Evolutionary conservation across 2,329 filamentous ascomycete genomes (phyloP), one percentile per base, ranked within the genome.

Genomic region (Verticillium alfalfae): DNA sequence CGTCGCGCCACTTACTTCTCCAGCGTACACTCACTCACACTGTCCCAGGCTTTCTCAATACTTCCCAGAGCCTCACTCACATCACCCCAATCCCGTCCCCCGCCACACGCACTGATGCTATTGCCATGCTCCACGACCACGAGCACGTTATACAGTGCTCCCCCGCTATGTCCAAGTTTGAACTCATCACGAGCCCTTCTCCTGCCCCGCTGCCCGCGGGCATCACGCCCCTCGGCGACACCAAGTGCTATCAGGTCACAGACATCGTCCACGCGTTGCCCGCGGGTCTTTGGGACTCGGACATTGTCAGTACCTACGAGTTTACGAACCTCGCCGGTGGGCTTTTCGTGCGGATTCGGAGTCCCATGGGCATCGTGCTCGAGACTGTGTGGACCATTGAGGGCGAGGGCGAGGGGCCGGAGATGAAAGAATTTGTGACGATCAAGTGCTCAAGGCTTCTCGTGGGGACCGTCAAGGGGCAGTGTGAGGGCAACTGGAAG

Each of bases 211-310:
- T 74, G 12, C 71, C 76, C 2, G 66, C 70, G 13, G 70, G 68
- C 9, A 64, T 69, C 37, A 63, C 61, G 18, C 67, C 70, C 31
- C 62, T 70, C 34, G 67, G 66, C 18, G 65, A 70, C 45, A 71
- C 73, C n/a, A 69, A 70, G 57, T 73, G 75, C 64, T 85, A 80
- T 71, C 73, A 75, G 37, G 80, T 85, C 31, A 81, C 76, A 7
- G 80, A 83, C 64, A 72, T 76, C 41, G 75, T 84, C 8, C 81
- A 84, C 66, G 75, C 81, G 41, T 73, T 85, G 31, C 82, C 83
- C 3, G 81, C 81, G 15, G 82, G 82, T 2, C 74, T 86, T 34
- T 85, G 81, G 82, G 81, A 83, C 67, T 80, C 76, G 59, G 79
- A 80, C 57, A 79, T 85, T 7, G 76, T 81, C 59, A 84, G 82